Evolutionary conservation across 441 rosid genomes (phyloP), one percentile per base, ranked within the genome.

Genomic region (Euphorbia celastroides): DNA sequence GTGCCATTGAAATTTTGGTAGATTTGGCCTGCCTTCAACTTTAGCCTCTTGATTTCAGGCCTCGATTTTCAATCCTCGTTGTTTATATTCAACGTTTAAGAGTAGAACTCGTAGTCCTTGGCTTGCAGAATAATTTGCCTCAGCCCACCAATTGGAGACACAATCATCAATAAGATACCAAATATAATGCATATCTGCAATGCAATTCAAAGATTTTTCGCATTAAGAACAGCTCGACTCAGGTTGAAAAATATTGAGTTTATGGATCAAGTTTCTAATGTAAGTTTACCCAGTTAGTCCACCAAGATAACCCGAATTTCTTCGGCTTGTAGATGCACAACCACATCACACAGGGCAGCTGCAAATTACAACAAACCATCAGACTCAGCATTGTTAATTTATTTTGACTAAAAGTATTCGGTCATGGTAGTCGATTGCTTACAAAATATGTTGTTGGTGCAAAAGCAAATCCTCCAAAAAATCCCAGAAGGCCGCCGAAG

Each of bases 281-380:
- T 3, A n/a, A 20, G 5, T 20, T 19, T 78, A 84, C 93, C 94
- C 97, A 89, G 61, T 91, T 91, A 26, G 67, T 23, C 17, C 65
- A 22, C 97, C 96, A 89, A 42, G 90, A 83, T 16, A 84, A 62
- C 76, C 87, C 67, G 77, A 65, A 89, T 65, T 60, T 83, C 78
- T 68, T 81, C 14, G 97, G 97, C 75, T 89, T 91, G 82, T 65
- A 73, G 70, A 89, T 60, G 42, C 61, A 17, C 62, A 86, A 79
- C 94, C 96, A 91, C 75, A 87, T 84, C 70, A 83, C 72, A 77
- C 93, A 91, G 5, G 96, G 97, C 17, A 88, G 85, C 93, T 91
- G 83, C n/a, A 26, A 16, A 25, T 25, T 1, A n/a, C 3, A 51
- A 51, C 12, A 51, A 19, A 51, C 13, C 19, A 8, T 51, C 25